Conservation (phyloP, 768 basidiomycete species). For the Panaeolus cyanescens region DNA sequence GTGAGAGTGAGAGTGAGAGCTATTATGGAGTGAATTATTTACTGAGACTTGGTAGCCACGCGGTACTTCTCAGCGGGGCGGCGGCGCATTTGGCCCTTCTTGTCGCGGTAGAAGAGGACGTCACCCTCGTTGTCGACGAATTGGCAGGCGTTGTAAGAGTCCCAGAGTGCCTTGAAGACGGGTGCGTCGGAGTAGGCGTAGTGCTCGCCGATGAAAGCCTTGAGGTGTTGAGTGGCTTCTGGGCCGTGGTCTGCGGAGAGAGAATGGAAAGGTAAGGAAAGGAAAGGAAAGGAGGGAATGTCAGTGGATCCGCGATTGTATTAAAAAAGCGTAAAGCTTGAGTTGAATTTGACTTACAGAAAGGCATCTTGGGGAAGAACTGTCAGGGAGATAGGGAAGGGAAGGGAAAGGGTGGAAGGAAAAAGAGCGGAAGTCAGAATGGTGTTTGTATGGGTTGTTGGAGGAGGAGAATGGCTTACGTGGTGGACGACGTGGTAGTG, state of each 20-base stretch:
- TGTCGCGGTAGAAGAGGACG: conserved; percentile 48
- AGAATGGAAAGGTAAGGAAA: not conserved
- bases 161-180: conserved; percentile 50
- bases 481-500: conserved; percentile 66
- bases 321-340: not conserved
- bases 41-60: conserved; percentile 14
- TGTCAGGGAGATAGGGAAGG: conserved; percentile 23
- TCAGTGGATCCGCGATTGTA: conserved; percentile 2
- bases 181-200: conserved; percentile 46
- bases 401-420: not conserved
- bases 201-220: conserved; percentile 49
- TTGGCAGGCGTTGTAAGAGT: conserved; percentile 55
- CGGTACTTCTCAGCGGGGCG: conserved; percentile 29
- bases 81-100: conserved; percentile 37
- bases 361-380: conserved; percentile 65
- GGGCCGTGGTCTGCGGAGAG: conserved; percentile 45
- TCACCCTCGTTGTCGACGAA: conserved; percentile 59
- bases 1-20: not conserved
- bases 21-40: not conserved
- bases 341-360: conserved; percentile 44
- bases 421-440: conserved; percentile 1
- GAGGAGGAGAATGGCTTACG: conserved; percentile 27
- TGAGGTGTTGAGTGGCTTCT: conserved; percentile 51
- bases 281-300: not conserved
- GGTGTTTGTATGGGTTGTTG: not conserved